Base-by-base conservation (phyloP, 192 early-diverging fungal species). In the Coemansia sp. region DNA sequence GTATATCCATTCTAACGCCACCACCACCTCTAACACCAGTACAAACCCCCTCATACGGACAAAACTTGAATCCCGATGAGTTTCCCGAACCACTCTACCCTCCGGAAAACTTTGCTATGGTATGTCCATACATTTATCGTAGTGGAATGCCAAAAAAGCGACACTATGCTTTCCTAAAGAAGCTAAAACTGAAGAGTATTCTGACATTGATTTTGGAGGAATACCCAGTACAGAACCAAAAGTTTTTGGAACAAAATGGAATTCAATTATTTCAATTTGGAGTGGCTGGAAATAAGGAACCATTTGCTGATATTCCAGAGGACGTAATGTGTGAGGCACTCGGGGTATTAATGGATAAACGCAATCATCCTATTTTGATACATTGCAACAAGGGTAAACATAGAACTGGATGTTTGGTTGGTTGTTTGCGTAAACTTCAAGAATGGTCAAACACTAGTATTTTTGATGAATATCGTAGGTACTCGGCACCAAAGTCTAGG, bases 321-420 rank as follows among this genome's bases (percentile, higher is more conserved):
- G 53, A 69, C 25, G 53, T 71, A 8, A 78, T 70, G 46, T 42
- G 55, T 29, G 56, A 71, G 44, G 72, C 64, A 0, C 30, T 71
- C 22, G 25, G 46, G 9, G 37, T 36, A 11, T 18, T 72, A 15
- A 55, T 72, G 56, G 86, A 90, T 48, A 65, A 62, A 11, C 71
- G 86, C 23, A 90, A 90, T 34, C 88, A 90, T 47, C 88, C 88
- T 9, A 84, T 98, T 34, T 55, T 98, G 33, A 87, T 98, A 7
- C 95, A 98, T 57, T 98, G 94, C 63, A 97, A 98, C 64, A 95
- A 97, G 67, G 96, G 96, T 42, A 97, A 96, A 80, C 91, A 98
- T 61, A 83, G 96, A n/a, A 93, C 95, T 5, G 96, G 93, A 1
- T 98, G 96, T 63, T 55, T 98, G 25, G 84, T 98, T 29, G 96